These are phyloP conservation scores for Teratosphaeria viscida DNA, from an alignment of 2,329 filamentous ascomycete genomes.

Conservation along the genomic window DNA sequence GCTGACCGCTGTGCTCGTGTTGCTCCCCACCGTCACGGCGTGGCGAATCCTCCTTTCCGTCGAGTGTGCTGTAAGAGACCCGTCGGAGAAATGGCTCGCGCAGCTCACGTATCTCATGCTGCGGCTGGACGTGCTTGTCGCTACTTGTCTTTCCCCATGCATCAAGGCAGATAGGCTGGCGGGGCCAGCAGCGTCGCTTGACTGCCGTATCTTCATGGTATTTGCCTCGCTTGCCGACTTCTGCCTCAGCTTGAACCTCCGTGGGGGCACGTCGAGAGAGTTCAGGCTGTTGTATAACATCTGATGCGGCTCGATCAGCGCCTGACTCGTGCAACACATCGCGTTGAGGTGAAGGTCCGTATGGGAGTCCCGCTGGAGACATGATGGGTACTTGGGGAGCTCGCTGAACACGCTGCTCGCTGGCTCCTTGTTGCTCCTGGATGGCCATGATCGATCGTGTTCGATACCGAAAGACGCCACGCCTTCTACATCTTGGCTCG, in stretches of 20 bases:
- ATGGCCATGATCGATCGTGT: not conserved
- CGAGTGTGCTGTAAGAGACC: not conserved
- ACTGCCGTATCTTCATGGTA: not conserved
- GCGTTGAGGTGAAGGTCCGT: not conserved
- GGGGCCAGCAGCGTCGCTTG: not conserved
- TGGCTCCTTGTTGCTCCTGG: not conserved
- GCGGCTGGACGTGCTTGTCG: not conserved
- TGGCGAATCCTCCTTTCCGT: not conserved
- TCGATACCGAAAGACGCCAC: not conserved
- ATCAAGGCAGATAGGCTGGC: not conserved
- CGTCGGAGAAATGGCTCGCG: not conserved
- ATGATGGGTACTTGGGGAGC: not conserved
- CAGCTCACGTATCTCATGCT: not conserved
- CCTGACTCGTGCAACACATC: not conserved
- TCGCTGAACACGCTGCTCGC: not conserved
- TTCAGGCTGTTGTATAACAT: not conserved
- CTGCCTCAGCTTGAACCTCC: not conserved
- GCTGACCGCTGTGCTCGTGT: not conserved
- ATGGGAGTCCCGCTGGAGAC: not conserved
- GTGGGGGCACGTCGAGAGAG: not conserved
- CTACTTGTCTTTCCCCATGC: not conserved
- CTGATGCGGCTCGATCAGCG: not conserved
- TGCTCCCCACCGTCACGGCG: not conserved
- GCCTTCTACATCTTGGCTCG: not conserved
- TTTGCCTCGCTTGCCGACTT: not conserved